phyloP scores from a whole-genome alignment of 805 yeast genomes.

The Saturnispora halmiae region DNA sequence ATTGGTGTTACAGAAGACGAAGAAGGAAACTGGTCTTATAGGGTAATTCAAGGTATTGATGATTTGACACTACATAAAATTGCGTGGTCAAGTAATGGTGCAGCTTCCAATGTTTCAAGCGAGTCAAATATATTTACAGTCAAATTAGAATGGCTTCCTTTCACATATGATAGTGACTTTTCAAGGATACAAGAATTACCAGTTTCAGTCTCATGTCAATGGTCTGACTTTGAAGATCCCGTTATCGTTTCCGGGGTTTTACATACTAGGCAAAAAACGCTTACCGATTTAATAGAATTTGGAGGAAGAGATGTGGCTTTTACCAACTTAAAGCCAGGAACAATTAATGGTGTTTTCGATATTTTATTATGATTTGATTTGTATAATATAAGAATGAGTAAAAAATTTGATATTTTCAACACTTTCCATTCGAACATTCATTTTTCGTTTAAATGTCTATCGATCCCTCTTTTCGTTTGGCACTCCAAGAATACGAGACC shows the following conservation, averaged over 20 bases:
- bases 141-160: conserved; percentile 73
- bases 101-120: not conserved
- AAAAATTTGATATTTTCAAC: not conserved
- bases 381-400: not conserved
- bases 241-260: conserved; percentile 31
- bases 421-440: not conserved
- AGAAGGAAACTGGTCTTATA: conserved; percentile 33
- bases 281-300: conserved; percentile 57
- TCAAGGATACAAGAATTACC: conserved; percentile 34
- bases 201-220: conserved; percentile 56
- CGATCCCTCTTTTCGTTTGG: conserved; percentile 49
- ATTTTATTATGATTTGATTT: not conserved
- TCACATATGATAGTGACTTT: conserved; percentile 35
- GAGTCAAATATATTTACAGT: conserved; percentile 36
- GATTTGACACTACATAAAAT: conserved; percentile 56
- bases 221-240: conserved; percentile 62
- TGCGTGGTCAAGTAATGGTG: conserved; percentile 39
- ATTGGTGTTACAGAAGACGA: conserved; percentile 37
- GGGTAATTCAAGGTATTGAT: conserved; percentile 54
- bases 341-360: conserved; percentile 40
- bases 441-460: not conserved
- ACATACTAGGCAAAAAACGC: conserved; percentile 49
- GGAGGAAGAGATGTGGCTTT: conserved; percentile 57
- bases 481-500: conserved; percentile 71
- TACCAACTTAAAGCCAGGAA: conserved; percentile 59